Conservation (phyloP, 805 yeast species). For the Tetrapisispora iriomotensis region DNA sequence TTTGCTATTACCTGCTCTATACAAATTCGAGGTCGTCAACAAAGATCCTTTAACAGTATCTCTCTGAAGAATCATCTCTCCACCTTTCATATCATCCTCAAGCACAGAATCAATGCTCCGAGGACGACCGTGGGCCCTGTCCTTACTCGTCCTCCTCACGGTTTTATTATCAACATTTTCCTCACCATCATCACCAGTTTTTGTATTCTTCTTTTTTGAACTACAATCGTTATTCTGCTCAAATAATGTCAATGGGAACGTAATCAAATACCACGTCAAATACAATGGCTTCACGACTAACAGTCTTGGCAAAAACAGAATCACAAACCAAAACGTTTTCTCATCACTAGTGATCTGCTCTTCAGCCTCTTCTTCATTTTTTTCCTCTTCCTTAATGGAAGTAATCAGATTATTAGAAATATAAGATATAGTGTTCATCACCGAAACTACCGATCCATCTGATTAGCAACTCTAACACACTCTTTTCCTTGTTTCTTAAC, state of each 20-base stretch:
- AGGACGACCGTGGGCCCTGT: too few relatives aligned
- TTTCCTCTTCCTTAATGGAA: constrained; percentile 3
- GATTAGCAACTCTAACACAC: too few relatives aligned
- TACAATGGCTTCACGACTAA: constrained; percentile 44
- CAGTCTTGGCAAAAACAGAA: constrained; percentile 41
- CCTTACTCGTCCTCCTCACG: too few relatives aligned
- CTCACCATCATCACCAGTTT: neutral
- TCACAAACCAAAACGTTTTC: constrained; percentile 15
- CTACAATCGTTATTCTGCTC: constrained; percentile 12
- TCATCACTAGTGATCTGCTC: neutral
- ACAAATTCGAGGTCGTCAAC: constrained; percentile 7
- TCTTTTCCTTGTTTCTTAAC: too few relatives aligned
- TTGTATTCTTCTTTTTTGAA: neutral
- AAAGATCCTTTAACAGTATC: constrained; percentile 28
- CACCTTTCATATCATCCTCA: constrained; percentile 26
- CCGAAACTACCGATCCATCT: neutral
- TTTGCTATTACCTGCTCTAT: neutral
- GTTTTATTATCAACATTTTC: neutral
- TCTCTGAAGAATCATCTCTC: constrained; percentile 23
- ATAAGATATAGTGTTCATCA: constrained; percentile 20
- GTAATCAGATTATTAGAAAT: constrained; percentile 21
- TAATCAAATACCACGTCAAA: constrained; percentile 40
- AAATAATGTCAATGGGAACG: constrained; percentile 46
- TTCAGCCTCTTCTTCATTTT: constrained; percentile 1
- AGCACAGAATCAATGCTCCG: constrained; percentile 1